Evolutionary conservation across 2,329 filamentous ascomycete species (phyloP).

Genomic region (Xenoacremonium recifei): DNA sequence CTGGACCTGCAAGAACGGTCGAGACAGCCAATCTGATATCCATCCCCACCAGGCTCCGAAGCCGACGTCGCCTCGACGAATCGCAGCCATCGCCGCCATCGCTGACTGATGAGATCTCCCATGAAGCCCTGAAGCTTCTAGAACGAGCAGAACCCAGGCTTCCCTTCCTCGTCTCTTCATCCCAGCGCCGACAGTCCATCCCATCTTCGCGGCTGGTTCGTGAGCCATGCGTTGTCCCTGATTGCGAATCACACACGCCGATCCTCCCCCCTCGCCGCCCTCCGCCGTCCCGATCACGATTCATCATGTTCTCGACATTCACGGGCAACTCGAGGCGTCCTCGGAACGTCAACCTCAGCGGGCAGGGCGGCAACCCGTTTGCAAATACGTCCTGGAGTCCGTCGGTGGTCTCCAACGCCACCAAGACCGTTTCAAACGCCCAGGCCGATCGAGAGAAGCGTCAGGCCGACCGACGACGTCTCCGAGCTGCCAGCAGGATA

Average conservation of each 20-base stretch:
- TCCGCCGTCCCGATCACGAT: too few species aligned
- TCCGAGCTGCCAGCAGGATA: slow-evolving; percentile 71
- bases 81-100: slow-evolving; percentile 12
- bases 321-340: slow-evolving; percentile 82
- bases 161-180: too few species aligned
- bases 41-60: slow-evolving; percentile 23
- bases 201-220: too few species aligned
- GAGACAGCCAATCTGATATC: too few species aligned
- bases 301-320: slow-evolving; percentile 84
- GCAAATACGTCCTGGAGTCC: slow-evolving; percentile 59
- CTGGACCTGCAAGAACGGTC: slow-evolving; percentile 1
- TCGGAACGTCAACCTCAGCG: slow-evolving; percentile 92
- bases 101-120: slow-evolving; percentile 25
- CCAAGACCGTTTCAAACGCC: slow-evolving; percentile 78
- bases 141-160: too few species aligned
- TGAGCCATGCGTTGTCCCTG: too few species aligned
- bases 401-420: slow-evolving; percentile 60
- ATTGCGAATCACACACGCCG: too few species aligned
- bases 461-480: slow-evolving; percentile 75
- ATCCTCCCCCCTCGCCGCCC: too few species aligned
- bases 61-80: slow-evolving; percentile 18
- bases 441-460: slow-evolving; percentile 81
- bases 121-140: slow-evolving; percentile 27
- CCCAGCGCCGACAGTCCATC: too few species aligned
- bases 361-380: slow-evolving; percentile 79